Evolutionary conservation across 768 basidiomycete species (phyloP), one percentile per base, ranked within the genome.

Genomic region (Russula abietina): DNA sequence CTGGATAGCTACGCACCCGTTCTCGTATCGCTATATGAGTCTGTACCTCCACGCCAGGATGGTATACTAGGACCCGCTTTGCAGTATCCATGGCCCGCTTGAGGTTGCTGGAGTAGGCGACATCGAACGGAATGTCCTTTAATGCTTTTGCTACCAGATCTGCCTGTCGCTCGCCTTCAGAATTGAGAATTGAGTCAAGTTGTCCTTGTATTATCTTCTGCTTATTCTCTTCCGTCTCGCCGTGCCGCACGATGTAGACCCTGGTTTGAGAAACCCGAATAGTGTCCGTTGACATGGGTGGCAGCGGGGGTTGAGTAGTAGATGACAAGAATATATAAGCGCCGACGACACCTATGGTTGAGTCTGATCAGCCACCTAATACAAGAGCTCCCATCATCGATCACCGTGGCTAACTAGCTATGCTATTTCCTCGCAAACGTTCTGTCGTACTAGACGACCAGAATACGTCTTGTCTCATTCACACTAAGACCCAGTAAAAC

Each of bases 141-240:
- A 92, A 73, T 46, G 78, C 80, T 63, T 79, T 73, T 1, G 81
- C 87, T 2, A 84, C 80, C 58, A 78, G 73, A 59, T 70, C 69
- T 24, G 87, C 87, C 71, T 93, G 89, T 57, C 75, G 74, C 52
- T 78, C 58, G 16, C 91, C 91, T 4, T 71, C 73, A 17, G 77
- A 80, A 67, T 91, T 91, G 69, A 93, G 77, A 45, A 72, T 65
- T 8, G 85, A 85, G 73, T 93, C 87, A 59, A 83, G 68, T 10
- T 93, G 91, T 45, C 91, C 91, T 76, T 93, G 90, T 50, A 89
- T 80, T 60, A 88, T 82, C 28, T 77, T 76, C 7, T 75, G 73
- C 57, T 77, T 74, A 72, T 91, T 91, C 69, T 80, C 84, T 46
- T 83, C 79, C 28, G 90, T 92, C 76, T 92, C 88, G 22, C 88